Conservation (phyloP, 2,329 filamentous ascomycete species). For the Emmonsia crescens region DNA sequence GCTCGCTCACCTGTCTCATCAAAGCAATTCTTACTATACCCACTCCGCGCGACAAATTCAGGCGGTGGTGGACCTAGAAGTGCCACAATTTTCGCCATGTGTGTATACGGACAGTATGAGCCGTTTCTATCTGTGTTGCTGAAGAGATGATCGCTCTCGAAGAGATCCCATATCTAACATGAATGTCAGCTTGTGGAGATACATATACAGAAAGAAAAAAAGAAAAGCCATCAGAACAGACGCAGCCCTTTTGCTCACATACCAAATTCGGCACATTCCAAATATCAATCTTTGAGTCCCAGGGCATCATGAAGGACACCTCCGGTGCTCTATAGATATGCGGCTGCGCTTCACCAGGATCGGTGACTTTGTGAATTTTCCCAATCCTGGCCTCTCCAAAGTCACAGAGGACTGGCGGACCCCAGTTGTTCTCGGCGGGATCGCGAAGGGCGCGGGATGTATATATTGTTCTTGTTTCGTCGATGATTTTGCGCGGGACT, state of each 20-base stretch:
- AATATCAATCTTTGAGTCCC: constrained; percentile 19
- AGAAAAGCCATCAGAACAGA: neutral
- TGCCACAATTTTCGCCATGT: constrained; percentile 29
- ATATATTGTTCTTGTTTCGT: constrained; percentile 18
- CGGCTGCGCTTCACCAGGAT: constrained; percentile 15
- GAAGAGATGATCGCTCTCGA: constrained; percentile 16
- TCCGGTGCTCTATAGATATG: constrained; percentile 17
- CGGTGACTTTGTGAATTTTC: neutral
- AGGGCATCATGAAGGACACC: constrained; percentile 17
- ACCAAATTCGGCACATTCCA: constrained; percentile 17
- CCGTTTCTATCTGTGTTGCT: constrained; percentile 7
- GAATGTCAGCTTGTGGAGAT: neutral
- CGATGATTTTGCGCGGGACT: constrained; percentile 16
- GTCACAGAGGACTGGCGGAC: constrained; percentile 20
- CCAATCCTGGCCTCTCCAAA: constrained; percentile 19
- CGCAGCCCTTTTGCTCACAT: constrained; percentile 11
- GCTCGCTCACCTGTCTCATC: constrained; percentile 11
- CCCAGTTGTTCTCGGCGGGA: constrained; percentile 13
- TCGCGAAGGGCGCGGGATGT: constrained; percentile 15
- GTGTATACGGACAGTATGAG: constrained; percentile 13
- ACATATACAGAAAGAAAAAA: no score
- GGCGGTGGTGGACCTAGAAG: constrained; percentile 28
- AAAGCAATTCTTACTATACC: constrained; percentile 14
- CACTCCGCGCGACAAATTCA: constrained; percentile 25
- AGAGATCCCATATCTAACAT: constrained; percentile 17